Evolutionary conservation across 2,329 filamentous ascomycete species (phyloP), one percentile per base, ranked within the genome.

Genomic region (Scortechinia acanthostroma): DNA sequence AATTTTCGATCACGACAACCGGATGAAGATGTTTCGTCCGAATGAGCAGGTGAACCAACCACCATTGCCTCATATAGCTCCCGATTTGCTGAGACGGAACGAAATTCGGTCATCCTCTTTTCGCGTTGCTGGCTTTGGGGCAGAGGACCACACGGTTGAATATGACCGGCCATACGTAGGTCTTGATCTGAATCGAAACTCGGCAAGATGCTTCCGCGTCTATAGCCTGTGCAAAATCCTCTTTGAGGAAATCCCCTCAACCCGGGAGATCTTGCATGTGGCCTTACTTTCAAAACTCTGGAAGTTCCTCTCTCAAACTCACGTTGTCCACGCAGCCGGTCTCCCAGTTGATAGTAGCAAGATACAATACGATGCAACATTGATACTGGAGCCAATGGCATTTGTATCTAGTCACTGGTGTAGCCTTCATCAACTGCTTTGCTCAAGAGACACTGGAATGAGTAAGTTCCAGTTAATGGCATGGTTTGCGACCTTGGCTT

Each of bases 1-100:
- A 0, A 62, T 76, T 15, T 54, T 71, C 3, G 21, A 54, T 2
- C 57, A 69, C 46, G 57, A 60, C 1, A 46, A 45, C 20, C 45
- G 47, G 2, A 52, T 55, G 2, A 42, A 51, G 14, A 50, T 65
- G 14, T 65, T 69, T 42, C 51, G 58, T 22, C 51, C 54, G 2
- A 47, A 55, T 4, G 21, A 10, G 6, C 14, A 40, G 3, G n/a
- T 21, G 19, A 5, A 42, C 19, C 17, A 22, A 42, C 22, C 49
- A 42, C 13, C 13, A 21, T 50, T 43, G n/a, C 47, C 33, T 3
- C 5, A 19, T 14, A 43, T 47, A 19, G 22, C 50, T 10, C 15
- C 14, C 4, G 22, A 53, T 2, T 46, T 64, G 4, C 46, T 53
- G n/a, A 21, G 49, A 2, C 53, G 61, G 22, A 56, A 56, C 22